Base-by-base conservation (phyloP, 352 stramenopile species). In the Globisporangium spinosum region DNA sequence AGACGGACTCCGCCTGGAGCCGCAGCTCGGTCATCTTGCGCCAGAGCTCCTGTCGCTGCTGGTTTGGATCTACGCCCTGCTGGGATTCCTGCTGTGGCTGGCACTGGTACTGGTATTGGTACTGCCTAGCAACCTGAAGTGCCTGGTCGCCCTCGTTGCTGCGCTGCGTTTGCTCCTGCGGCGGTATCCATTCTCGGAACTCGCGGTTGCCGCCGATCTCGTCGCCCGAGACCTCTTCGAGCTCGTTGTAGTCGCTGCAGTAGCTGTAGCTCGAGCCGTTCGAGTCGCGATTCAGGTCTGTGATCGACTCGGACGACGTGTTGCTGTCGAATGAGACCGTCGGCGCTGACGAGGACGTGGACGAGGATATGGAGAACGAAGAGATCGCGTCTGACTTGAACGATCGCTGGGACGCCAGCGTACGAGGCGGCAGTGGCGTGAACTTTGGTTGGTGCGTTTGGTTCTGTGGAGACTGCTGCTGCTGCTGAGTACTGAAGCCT, bases 1-100 rank as follows among this genome's bases (percentile, higher is more conserved):
- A 89, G n/a, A 81, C 79, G 1, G 77, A 80, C 64, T 89, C 80
- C 0, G 80, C 80, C n/a, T 76, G 77, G 45, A 80, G 73, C 29
- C 82, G 77, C n/a, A 89, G 65, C 62, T 85, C 71, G 34, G 74
- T 73, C 80, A 89, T 89, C 64, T 74, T 82, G 51, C 76, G 67
- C 62, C 81, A 76, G 17, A 89, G 51, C 35, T 81, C 70, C 23
- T 73, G 70, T 1, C 64, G 70, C 15, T 64, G 62, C 35, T 62
- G 40, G 20, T 58, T 58, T 8, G 53, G 22, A 40, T 68, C 67
- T 54, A 47, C 38, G 7, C 17, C 38, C 34, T 25, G 29, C 20
- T 32, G 51, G 8, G n/a, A 17, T 8, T 60, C 27, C 17, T 64
- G 40, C 23, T 20, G 22, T n/a, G 20, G 23, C 15, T 35, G 55